Base-by-base conservation (phyloP, 768 basidiomycete genomes). In the Thelephora aurantiotincta region DNA sequence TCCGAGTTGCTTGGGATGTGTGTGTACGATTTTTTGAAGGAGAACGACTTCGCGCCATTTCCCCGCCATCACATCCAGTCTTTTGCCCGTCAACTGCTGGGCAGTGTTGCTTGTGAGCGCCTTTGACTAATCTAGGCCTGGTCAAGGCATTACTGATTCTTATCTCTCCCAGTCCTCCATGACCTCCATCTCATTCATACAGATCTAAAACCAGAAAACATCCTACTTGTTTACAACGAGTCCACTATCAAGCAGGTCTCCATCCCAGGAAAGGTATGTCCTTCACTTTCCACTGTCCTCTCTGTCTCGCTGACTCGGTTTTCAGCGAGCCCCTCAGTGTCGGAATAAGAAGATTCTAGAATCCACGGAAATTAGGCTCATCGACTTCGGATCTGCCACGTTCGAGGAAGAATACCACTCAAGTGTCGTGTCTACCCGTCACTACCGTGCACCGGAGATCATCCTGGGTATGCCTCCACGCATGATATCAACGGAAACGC, bases 351-450 rank as follows among this genome's bases (percentile, higher is more conserved):
- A 81, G 50, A 77, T 96, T 51, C 70, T 99, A 49, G 71, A 78
- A 48, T 84, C 82, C 37, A 94, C 91, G 3, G 88, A 91, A 44
- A 97, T 99, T 53, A 87, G 85, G 35, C 71, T 99, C 37, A 99
- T 98, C 61, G 96, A 99, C 64, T 99, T 99, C 64, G 96, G 96
- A 48, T 94, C 90, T 35, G 96, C 96, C 2, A 99, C 96, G 2
- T 98, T 98, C 56, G 88, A 97, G 59, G 78, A 87, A 57, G 96
- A 99, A 63, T 98, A 98, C 63, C 96, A 99, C 62, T 97, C 94
- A 1, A 90, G 87, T 2, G 96, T 99, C 20, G 96, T 99, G 46
- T 94, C 86, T 33, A 99, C 96, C 11, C 80, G 96, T 47, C 96
- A 99, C 66, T 99, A 99, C 58, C 86, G 96, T 51, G 96, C 96